These are phyloP conservation scores for Alternaria solani DNA, from an alignment of 2,329 filamentous ascomycete species.

Conservation along the genomic window DNA sequence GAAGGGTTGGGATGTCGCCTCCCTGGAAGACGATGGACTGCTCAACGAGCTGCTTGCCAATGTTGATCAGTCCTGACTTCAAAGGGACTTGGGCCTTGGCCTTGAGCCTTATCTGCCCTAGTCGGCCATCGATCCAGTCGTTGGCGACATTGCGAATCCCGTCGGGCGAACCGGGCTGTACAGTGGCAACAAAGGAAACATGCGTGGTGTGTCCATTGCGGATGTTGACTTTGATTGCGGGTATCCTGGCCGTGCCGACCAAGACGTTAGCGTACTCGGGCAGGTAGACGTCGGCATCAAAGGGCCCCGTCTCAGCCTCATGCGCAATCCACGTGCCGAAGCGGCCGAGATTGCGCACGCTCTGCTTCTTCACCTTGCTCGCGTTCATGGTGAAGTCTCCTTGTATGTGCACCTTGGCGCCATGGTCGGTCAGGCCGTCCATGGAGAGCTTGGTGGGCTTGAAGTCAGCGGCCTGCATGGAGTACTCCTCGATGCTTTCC, in stretches of 20 bases:
- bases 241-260: conserved; percentile 78
- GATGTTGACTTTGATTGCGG: conserved; percentile 77
- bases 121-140: conserved; percentile 83
- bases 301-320: conserved; percentile 76
- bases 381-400: conserved; percentile 85
- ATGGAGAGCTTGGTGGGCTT: conserved; percentile 85
- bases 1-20: conserved; percentile 75
- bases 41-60: conserved; percentile 79
- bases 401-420: conserved; percentile 80
- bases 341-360: conserved; percentile 77
- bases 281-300: conserved; percentile 77
- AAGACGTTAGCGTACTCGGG: conserved; percentile 82
- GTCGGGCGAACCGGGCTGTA: conserved; percentile 78
- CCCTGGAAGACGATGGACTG: conserved; percentile 81
- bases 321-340: conserved; percentile 82
- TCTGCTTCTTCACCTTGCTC: conserved; percentile 72
- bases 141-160: conserved; percentile 82
- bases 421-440: conserved; percentile 80
- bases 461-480: conserved; percentile 80
- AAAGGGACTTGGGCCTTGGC: conserved; percentile 77
- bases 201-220: conserved; percentile 78
- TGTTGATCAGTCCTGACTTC: conserved; percentile 78
- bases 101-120: conserved; percentile 74
- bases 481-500: conserved; percentile 82
- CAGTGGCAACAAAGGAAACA: conserved; percentile 79